Evolutionary conservation across 2,329 filamentous ascomycete genomes (phyloP), one percentile per base, ranked within the genome.

Genomic region (Gliomastix tumulicola): DNA sequence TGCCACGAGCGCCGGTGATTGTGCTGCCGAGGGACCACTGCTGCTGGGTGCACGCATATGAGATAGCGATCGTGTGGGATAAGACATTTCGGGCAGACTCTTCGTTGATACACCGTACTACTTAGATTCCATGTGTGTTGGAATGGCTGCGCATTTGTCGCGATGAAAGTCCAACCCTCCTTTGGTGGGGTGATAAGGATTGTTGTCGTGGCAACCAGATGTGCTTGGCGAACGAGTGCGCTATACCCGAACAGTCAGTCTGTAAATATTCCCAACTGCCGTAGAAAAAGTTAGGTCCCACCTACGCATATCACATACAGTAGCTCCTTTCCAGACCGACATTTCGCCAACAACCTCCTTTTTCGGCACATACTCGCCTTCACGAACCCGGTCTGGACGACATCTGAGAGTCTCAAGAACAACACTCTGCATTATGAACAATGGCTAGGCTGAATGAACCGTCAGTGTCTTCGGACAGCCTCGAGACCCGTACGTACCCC

Each of bases 401-500:
- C n/a, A n/a, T n/a, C n/a, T n/a, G n/a, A n/a, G n/a, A n/a, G n/a
- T n/a, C n/a, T n/a, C n/a, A n/a, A n/a, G n/a, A n/a, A n/a, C n/a
- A n/a, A n/a, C n/a, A n/a, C n/a, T n/a, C n/a, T 16, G 25, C 25
- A 18, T 37, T 37, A 37, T 40, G 68, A 66, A 57, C 60, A 51
- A 90, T 90, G 85, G 85, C 85, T 64, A 76, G 84, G 65, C 72
- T 90, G 49, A 89, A 89, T 65, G 84, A 88, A 69, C 74, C 76
- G 54, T 71, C 76, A 44, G 65, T 72, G 63, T 74, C 82, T 52
- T 71, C 69, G 55, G 84, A 88, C 62, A 80, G 69, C 54, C 62
- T 87, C 47, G 84, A 89, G 56, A 79, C 74, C 54, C 66, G 84
- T 87, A 69, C 59, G 82, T 73, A 43, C 17, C 18, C 3, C 20